These are phyloP conservation scores for Cicer chorassanicum DNA, from an alignment of 306 rosid genomes.

Conservation along the genomic window DNA sequence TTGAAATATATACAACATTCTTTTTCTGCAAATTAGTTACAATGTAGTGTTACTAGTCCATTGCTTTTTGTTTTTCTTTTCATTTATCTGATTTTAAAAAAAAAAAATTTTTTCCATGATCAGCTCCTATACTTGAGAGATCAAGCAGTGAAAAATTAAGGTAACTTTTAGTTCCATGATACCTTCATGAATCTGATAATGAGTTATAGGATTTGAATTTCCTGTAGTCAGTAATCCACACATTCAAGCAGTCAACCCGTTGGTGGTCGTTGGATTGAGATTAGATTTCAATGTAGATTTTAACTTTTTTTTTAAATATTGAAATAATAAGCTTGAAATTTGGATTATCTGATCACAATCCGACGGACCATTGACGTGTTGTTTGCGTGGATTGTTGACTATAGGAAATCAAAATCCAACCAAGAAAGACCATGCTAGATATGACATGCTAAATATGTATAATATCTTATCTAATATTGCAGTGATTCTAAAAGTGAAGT, in stretches of 20 bases:
- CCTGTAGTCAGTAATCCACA: too few relatives aligned
- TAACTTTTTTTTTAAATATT: too few relatives aligned
- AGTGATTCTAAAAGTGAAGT: slow-evolving; percentile 45
- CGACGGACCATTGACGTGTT: too few relatives aligned
- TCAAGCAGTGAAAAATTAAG: slow-evolving; percentile 44
- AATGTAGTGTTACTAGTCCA: neutral
- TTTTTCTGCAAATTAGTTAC: neutral
- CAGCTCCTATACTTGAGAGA: slow-evolving; percentile 50
- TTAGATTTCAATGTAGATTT: too few relatives aligned
- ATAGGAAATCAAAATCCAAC: neutral
- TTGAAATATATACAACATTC: slow-evolving; percentile 23
- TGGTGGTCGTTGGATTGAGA: too few relatives aligned
- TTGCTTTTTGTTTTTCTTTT: slow-evolving; percentile 4
- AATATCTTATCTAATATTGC: slow-evolving; percentile 39
- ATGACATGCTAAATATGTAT: slow-evolving; percentile 11
- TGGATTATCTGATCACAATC: too few relatives aligned
- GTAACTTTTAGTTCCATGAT: slow-evolving; percentile 35
- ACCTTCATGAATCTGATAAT: neutral
- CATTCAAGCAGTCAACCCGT: too few relatives aligned
- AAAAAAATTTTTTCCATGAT: slow-evolving; percentile 30
- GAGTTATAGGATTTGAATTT: too few relatives aligned
- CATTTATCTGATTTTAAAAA: slow-evolving; percentile 15
- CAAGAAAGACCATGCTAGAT: slow-evolving; percentile 28
- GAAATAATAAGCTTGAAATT: too few relatives aligned
- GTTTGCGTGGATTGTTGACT: too few relatives aligned